Conservation (phyloP, 208 protist genomes). For the Porcisia deanei region DNA sequence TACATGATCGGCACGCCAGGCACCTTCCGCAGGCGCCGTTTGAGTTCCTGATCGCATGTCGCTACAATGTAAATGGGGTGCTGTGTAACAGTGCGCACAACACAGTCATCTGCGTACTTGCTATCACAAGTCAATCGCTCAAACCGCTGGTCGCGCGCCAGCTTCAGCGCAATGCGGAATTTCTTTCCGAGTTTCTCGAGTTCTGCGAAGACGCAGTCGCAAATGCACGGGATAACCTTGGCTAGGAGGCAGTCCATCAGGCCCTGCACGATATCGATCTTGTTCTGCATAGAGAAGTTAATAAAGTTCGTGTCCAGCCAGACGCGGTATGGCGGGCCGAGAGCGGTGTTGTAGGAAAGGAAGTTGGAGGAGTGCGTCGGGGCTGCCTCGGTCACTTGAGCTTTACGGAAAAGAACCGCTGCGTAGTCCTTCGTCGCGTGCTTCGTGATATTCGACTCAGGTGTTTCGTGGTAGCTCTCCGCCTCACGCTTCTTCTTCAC, state of each 20-base stretch:
- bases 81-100: conserved; percentile 95
- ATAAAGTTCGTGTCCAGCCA: conserved; percentile 99
- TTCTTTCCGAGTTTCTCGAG: conserved; percentile 98
- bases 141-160: conserved; percentile 98
- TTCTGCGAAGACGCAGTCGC: conserved; percentile 99
- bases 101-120: conserved; percentile 99
- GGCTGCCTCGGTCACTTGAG: conserved; percentile 61
- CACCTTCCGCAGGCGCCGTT: conserved; percentile 97
- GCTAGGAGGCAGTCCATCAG: conserved; percentile 99
- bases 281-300: conserved; percentile 99
- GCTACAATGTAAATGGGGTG: conserved; percentile 94
- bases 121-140: conserved; percentile 95
- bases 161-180: conserved; percentile 91
- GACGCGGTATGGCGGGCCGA: conserved; percentile 98
- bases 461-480: conserved; percentile 58
- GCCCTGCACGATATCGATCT: conserved; percentile 98
- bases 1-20: conserved; percentile 99
- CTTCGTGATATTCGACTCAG: conserved; percentile 38
- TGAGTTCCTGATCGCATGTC: conserved; percentile 97
- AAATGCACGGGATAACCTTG: conserved; percentile 98
- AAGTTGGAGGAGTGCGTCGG: conserved; percentile 92
- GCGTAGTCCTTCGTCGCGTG: conserved; percentile 68
- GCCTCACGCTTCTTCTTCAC: conserved; percentile 90
- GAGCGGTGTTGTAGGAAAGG: conserved; percentile 97
- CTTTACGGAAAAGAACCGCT: conserved; percentile 62